Conservation (phyloP, 2,329 filamentous ascomycete species). For the Clarireedia sp. region DNA sequence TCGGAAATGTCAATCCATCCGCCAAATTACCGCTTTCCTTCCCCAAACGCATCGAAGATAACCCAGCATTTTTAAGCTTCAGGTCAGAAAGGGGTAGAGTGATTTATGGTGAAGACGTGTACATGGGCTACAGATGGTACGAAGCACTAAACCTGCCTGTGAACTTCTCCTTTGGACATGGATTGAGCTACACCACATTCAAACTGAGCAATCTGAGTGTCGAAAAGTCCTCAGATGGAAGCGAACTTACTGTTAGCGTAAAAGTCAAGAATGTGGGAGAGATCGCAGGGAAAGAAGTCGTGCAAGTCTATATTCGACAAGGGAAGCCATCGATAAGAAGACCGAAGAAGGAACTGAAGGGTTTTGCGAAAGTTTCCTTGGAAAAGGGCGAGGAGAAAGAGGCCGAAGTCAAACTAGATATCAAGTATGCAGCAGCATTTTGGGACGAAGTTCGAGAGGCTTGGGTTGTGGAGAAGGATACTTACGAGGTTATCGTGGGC, state of each 20-base stretch:
- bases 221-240: background rate
- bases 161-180: slow-evolving; percentile 71
- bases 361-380: slow-evolving; percentile 56
- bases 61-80: slow-evolving; percentile 71
- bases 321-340: slow-evolving; percentile 40
- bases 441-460: slow-evolving; percentile 35
- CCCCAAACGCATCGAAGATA: slow-evolving; percentile 59
- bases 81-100: slow-evolving; percentile 60
- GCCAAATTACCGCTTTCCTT: slow-evolving; percentile 70
- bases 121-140: slow-evolving; percentile 75
- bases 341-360: slow-evolving; percentile 56
- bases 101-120: slow-evolving; percentile 73
- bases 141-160: slow-evolving; percentile 59
- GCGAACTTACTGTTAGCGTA: slow-evolving; percentile 16
- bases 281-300: slow-evolving; percentile 44
- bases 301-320: slow-evolving; percentile 50
- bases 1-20: slow-evolving; percentile 54
- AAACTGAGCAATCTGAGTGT: slow-evolving; percentile 8
- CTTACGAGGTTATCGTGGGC: slow-evolving; percentile 33
- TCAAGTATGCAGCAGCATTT: slow-evolving; percentile 32
- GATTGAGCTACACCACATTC: slow-evolving; percentile 71
- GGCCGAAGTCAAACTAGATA: slow-evolving; percentile 46
- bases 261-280: slow-evolving; percentile 46
- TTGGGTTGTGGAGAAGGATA: slow-evolving; percentile 34
- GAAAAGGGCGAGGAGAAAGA: slow-evolving; percentile 49